Conservation (phyloP, 2,329 filamentous ascomycete species). For the Leptographium lundbergii region DNA sequence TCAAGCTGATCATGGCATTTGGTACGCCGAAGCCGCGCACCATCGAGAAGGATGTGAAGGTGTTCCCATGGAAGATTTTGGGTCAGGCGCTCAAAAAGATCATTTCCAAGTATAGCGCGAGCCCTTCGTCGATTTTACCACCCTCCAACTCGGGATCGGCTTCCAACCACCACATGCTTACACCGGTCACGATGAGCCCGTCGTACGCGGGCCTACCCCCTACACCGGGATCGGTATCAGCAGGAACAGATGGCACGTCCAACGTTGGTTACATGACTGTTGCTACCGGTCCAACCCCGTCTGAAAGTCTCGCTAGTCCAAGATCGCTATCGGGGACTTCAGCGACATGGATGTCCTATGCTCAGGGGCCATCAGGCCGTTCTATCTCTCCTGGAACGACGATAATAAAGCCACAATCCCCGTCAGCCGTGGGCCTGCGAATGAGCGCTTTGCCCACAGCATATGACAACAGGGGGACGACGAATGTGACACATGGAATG, state of each 20-base stretch:
- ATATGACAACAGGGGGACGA: slow-evolving; percentile 17
- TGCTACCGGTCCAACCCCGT: slow-evolving; percentile 24
- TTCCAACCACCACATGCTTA: slow-evolving; percentile 26
- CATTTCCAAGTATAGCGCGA: slow-evolving; percentile 81
- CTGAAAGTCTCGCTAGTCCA: slow-evolving; percentile 39
- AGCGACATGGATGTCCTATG: slow-evolving; percentile 28
- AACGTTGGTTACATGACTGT: slow-evolving; percentile 25
- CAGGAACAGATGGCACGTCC: slow-evolving; percentile 22
- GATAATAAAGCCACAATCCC: slow-evolving; percentile 24
- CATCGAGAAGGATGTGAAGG: slow-evolving; percentile 98
- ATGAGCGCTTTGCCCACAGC: slow-evolving; percentile 25
- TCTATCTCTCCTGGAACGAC: slow-evolving; percentile 26
- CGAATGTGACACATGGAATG: background rate
- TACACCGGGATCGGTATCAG: slow-evolving; percentile 25
- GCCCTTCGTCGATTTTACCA: slow-evolving; percentile 25
- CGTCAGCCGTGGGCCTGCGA: slow-evolving; percentile 18
- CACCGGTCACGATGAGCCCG: slow-evolving; percentile 22
- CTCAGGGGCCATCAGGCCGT: slow-evolving; percentile 18
- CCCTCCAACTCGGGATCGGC: slow-evolving; percentile 10
- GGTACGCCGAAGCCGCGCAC: slow-evolving; percentile 90
- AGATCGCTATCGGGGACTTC: slow-evolving; percentile 35
- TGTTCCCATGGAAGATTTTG: slow-evolving; percentile 92
- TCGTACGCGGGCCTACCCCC: slow-evolving; percentile 33
- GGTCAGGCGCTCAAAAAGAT: slow-evolving; percentile 88
- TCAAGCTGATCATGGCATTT: slow-evolving; percentile 98